Evolutionary conservation across 352 stramenopile genomes (phyloP), one percentile per base, ranked within the genome.

Genomic region (Phytophthora constricta): DNA sequence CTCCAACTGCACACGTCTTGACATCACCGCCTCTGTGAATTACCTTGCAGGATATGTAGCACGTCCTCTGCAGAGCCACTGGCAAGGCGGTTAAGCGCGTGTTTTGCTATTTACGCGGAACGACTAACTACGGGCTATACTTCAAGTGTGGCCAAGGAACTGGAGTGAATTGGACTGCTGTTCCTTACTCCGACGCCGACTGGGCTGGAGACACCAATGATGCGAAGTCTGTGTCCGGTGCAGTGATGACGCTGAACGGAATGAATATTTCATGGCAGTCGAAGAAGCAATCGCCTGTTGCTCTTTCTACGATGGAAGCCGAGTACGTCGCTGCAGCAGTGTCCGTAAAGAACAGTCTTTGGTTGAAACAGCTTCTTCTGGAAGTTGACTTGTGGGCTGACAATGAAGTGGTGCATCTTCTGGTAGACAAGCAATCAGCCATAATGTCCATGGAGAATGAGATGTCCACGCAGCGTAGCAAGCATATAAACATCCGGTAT

Each of bases 161-260:
- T n/a, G n/a, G n/a, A n/a, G n/a, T n/a, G n/a, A n/a, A n/a, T n/a
- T n/a, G n/a, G n/a, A n/a, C n/a, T n/a, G n/a, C 66, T 2, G 48
- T 49, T 9, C 19, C 0, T 4, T 72, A 62, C 51, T 68, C 33
- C 1, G 62, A 76, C 39, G 56, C 62, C 0, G 61, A 76, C 22
- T 76, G 39, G 20, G 68, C 68, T 0, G 68, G 23, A 2, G 55
- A 72, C 55, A 63, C 66, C 28, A 8, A 2, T 2, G 47, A 58
- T 20, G 26, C 63, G 1, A 79, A 79, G 42, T 67, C 61, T 1
- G 28, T 73, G 1, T 70, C 37, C 11, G 71, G 61, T 13, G 62
- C 27, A 1, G 17, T 67, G 1, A 2, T 79, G 10, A 20, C n/a
- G 2, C 7, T 76, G 3, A 48, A 70, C 17, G 71, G 65, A 0